Base-by-base conservation (phyloP, 176 grass and related monocot species). In the Raddia guianensis region DNA sequence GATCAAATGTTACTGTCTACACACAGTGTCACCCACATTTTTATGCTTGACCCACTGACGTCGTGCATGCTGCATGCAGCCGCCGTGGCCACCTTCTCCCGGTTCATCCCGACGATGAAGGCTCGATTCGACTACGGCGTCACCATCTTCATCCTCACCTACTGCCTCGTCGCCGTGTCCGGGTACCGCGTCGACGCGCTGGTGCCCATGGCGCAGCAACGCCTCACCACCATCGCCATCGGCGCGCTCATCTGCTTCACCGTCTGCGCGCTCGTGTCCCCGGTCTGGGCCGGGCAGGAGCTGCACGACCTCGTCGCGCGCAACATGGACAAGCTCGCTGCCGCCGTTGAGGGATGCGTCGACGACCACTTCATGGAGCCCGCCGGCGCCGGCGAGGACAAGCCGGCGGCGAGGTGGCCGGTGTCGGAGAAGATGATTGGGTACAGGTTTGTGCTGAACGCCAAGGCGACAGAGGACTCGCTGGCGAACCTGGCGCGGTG, bases 91-190 rank as follows among this genome's bases (percentile, higher is more conserved):
- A 90, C 88, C 8, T 93, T 93, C 82, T 90, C 91, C 51, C 85
- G 91, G 12, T 93, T 93, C 79, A 78, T 93, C 52, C 91, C 91
- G 7, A 86, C 74, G 34, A 68, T 93, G 50, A 93, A 90, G 63
- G 76, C 82, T 10, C 86, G 82, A 42, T 93, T 90, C 70, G 85
- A 93, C 73, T 93, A 93, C 14, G 88, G 91, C 18, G 72, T 93
- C 49, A 90, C 85, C 45, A 83, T 93, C 60, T 93, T 93, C 63
- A 93, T 93, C 73, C 85, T 93, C 49, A 90, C 91, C 68, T 93
- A 86, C 77, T 88, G 91, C 85, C 51, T 93, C 55, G 85, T 93
- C 16, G 86, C 91, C 3, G 88, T 93, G 35, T 88, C 91, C 0
- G 91, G 91, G 45, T 93, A 90, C 73, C 91, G 88, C 21, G 85